Conservation (phyloP, 805 yeast species). For the Blastobotrys robertii region DNA sequence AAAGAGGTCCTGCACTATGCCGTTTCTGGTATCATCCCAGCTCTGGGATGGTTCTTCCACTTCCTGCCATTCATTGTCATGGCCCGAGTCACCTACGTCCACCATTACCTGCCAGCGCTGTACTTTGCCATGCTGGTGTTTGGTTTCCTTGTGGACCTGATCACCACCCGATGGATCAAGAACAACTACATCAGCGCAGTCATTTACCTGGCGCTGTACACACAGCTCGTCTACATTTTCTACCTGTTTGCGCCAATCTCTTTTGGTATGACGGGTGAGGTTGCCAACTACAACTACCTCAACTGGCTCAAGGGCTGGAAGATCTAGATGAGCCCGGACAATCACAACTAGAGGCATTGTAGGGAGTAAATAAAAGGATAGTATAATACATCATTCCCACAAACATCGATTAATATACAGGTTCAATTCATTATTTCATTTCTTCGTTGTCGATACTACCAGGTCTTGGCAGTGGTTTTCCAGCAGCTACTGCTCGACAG, state of each 20-base stretch:
- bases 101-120: constrained; percentile 91
- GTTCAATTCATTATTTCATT: neutral
- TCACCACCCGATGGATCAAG: constrained; percentile 25
- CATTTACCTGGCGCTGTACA: constrained; percentile 40
- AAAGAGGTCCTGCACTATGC: constrained; percentile 34
- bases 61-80: constrained; percentile 80
- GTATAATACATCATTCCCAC: neutral
- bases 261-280: constrained; percentile 68
- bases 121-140: constrained; percentile 83
- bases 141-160: constrained; percentile 48
- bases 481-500: neutral
- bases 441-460: neutral
- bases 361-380: neutral
- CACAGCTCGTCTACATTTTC: constrained; percentile 47
- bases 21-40: constrained; percentile 72
- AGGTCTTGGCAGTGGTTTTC: neutral
- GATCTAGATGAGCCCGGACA: constrained; percentile 17
- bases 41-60: constrained; percentile 85
- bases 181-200: constrained; percentile 18
- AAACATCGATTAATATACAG: neutral
- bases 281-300: constrained; percentile 39
- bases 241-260: constrained; percentile 55
- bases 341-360: neutral
- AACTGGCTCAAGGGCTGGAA: constrained; percentile 52
- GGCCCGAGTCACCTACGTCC: constrained; percentile 96